A percentile compares a stretch with the other conserved stretches of the same genome.
Conservation (phyloP, 2,329 filamentous ascomycete species). For the Colletotrichum tamarilloi region DNA sequence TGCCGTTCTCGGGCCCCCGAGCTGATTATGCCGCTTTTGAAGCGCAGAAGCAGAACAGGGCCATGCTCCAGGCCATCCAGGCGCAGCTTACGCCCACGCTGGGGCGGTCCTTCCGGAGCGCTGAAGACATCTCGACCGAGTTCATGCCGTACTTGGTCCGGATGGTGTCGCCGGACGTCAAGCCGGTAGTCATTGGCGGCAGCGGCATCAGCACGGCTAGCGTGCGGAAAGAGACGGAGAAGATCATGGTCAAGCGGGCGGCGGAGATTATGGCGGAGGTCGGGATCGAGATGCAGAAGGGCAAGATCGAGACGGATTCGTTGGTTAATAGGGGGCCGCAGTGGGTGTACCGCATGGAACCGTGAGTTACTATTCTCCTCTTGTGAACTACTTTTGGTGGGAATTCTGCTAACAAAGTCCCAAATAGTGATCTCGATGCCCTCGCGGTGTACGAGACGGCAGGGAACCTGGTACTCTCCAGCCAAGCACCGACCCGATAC, state of each 20-base stretch:
- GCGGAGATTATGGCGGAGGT: conserved; percentile 86
- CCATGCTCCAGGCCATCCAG: conserved; percentile 79
- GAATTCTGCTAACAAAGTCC: conserved; percentile 19
- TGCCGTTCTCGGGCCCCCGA: conserved; percentile 84
- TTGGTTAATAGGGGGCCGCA: conserved; percentile 68
- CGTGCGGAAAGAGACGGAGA: conserved; percentile 88
- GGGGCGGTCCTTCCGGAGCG: conserved; percentile 80
- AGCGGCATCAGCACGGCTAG: conserved; percentile 79
- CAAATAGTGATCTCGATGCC: conserved; percentile 75
- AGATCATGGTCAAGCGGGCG: conserved; percentile 80
- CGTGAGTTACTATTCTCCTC: conserved; percentile 65
- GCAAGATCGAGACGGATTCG: conserved; percentile 79
- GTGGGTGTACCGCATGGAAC: conserved; percentile 96
- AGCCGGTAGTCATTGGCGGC: conserved; percentile 86
- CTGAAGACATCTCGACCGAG: conserved; percentile 81
- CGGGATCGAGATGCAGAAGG: conserved; percentile 83
- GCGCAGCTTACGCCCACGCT: conserved; percentile 77
- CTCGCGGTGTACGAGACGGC: conserved; percentile 81
- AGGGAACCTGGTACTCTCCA: conserved; percentile 61
- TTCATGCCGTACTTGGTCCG: conserved; percentile 86
- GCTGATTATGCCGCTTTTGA: conserved; percentile 88
- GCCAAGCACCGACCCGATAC: conserved; percentile 82
- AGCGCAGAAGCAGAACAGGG: conserved; percentile 80
- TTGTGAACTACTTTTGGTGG: neutral
- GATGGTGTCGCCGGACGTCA: conserved; percentile 89